These are phyloP conservation scores for Pseudogymnoascus sp. DNA, from an alignment of 2,329 filamentous ascomycete genomes.

Conservation along the genomic window DNA sequence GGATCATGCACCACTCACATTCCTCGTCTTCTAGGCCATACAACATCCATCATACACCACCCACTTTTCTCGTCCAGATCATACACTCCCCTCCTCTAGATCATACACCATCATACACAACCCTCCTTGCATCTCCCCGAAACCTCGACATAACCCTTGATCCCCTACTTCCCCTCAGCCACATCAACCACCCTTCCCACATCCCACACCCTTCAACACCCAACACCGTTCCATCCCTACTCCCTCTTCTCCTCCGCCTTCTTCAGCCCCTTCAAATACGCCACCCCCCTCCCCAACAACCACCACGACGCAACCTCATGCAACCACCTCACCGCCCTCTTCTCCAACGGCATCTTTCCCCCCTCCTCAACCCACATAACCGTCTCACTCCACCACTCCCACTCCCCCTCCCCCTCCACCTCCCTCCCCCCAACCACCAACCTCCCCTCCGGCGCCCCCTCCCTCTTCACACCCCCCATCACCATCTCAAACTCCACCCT, in stretches of 20 bases:
- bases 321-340: background rate
- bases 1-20: background rate
- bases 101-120: background rate
- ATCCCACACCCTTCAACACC: background rate
- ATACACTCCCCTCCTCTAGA: no score
- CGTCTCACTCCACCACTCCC: constrained; percentile 8
- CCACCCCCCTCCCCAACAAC: constrained; percentile 7
- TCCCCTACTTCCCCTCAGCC: background rate
- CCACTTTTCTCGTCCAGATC: no score
- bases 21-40: background rate
- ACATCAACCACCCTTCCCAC: background rate
- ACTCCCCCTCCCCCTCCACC: background rate
- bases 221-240: background rate
- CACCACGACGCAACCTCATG: constrained; percentile 10
- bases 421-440: background rate
- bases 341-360: constrained; percentile 10
- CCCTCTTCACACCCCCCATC: background rate
- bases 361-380: constrained; percentile 10
- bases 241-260: background rate
- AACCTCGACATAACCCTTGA: background rate
- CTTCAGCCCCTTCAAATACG: constrained; percentile 5
- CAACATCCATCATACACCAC: background rate
- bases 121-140: background rate
- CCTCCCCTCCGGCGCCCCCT: background rate
- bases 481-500: constrained; percentile 10